Percentiles rank a stretch among this genome's conserved stretches.
Conservation (phyloP, 768 basidiomycete genomes). For the Heimioporus sp. region DNA sequence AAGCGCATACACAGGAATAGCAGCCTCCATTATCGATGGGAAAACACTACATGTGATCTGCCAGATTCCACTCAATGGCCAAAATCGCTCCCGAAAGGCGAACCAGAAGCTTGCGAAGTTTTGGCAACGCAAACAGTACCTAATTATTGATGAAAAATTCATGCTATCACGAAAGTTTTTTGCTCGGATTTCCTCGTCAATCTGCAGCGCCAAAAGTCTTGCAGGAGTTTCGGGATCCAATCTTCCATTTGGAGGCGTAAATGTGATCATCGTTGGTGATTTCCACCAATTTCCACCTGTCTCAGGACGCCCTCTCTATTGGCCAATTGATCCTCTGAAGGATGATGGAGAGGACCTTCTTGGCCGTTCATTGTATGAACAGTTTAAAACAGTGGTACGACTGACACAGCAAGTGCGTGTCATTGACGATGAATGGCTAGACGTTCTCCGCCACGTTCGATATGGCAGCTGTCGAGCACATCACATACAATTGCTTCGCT, state of each 20-base stretch:
- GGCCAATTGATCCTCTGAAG: too few relatives aligned
- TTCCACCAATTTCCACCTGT: neutral
- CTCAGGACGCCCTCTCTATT: neutral
- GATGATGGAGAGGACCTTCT: neutral
- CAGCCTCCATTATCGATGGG: neutral
- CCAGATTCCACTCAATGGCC: neutral
- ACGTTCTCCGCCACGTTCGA: neutral
- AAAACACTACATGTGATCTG: neutral
- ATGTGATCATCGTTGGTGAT: neutral
- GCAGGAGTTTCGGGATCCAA: neutral
- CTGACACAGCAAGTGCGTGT: neutral
- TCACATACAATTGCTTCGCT: slow-evolving; percentile 26
- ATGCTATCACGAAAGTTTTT: neutral
- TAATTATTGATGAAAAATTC: neutral
- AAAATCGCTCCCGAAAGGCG: neutral
- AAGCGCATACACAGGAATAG: neutral
- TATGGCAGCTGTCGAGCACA: slow-evolving; percentile 25
- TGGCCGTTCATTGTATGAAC: neutral
- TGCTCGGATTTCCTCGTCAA: neutral
- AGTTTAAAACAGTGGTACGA: neutral
- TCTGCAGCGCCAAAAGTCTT: too few relatives aligned
- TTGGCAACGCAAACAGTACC: neutral
- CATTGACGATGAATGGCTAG: neutral
- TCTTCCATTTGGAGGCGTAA: neutral
- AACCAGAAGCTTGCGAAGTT: neutral